phyloP scores from a whole-genome alignment of 179 eudicot species.

The Dionaea muscipula region DNA sequence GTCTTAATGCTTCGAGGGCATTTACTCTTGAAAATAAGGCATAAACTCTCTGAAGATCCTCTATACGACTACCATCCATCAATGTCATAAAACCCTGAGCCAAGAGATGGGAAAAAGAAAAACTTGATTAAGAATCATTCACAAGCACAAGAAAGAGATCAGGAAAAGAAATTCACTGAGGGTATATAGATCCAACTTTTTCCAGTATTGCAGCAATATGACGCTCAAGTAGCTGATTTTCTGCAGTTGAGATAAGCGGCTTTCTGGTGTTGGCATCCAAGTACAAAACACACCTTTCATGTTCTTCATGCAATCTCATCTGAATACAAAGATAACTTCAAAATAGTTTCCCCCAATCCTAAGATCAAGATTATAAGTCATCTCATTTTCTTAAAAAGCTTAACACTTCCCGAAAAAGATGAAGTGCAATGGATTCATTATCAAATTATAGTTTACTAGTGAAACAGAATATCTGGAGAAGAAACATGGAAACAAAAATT shows the following conservation, averaged over 20 bases:
- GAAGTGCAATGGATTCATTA: not conserved
- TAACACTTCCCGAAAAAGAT: not conserved
- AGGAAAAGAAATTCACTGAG: not conserved
- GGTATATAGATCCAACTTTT: slow-evolving; percentile 30
- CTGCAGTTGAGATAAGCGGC: slow-evolving; percentile 66
- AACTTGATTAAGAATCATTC: not conserved
- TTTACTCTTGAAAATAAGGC: slow-evolving; percentile 56
- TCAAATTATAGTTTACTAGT: slow-evolving; percentile 1
- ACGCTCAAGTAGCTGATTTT: slow-evolving; percentile 81
- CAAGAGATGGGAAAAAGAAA: not conserved
- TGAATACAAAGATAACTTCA: slow-evolving; percentile 24
- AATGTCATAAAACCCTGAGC: slow-evolving; percentile 75
- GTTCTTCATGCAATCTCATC: slow-evolving; percentile 87
- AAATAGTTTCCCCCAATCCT: not conserved
- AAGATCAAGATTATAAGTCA: not conserved
- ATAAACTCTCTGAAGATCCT: slow-evolving; percentile 78
- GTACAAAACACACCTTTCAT: slow-evolving; percentile 79
- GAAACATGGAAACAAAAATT: too few species aligned
- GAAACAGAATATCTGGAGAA: not conserved
- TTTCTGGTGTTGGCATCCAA: slow-evolving; percentile 80
- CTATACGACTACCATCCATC: slow-evolving; percentile 77
- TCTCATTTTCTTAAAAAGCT: not conserved
- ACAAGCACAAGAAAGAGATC: not conserved
- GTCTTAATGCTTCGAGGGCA: slow-evolving; percentile 75
- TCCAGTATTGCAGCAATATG: slow-evolving; percentile 82